Conservation (phyloP, 2,329 filamentous ascomycete species). For the Thelonectria blattea region DNA sequence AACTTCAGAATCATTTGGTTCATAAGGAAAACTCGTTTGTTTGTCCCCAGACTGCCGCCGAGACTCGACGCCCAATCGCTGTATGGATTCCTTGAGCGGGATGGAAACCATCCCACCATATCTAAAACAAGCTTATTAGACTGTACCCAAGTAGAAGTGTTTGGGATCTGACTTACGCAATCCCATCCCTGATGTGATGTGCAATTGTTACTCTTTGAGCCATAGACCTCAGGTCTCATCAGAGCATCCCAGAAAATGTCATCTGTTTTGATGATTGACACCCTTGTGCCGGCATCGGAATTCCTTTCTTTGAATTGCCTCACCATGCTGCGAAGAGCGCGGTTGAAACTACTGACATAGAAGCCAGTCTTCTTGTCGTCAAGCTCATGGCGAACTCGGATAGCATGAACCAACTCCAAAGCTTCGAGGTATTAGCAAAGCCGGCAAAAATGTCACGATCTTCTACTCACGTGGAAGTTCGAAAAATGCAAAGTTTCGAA, state of each 20-base stretch:
- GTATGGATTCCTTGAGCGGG: background rate
- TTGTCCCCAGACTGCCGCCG: background rate
- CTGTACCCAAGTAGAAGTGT: background rate
- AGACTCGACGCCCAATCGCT: background rate
- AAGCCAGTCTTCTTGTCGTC: background rate
- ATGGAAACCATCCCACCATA: slow-evolving; percentile 2
- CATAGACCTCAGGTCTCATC: background rate
- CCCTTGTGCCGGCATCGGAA: background rate
- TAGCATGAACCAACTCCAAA: background rate
- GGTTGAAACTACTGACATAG: background rate
- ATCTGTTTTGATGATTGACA: background rate
- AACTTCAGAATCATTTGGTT: too few species aligned
- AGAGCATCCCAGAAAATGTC: background rate
- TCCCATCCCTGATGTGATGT: background rate
- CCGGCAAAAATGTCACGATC: background rate
- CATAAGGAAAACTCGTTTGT: background rate
- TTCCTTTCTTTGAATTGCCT: background rate
- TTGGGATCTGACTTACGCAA: background rate
- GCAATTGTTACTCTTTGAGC: background rate
- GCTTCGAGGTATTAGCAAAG: background rate
- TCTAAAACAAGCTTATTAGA: background rate
- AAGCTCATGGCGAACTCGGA: background rate
- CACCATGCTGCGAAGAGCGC: background rate
- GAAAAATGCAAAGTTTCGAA: background rate
- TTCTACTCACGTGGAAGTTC: background rate